Percentiles rank a stretch among this genome's conserved stretches.
Conservation (phyloP, 2,329 filamentous ascomycete genomes). For the Elsinoe perseae region DNA sequence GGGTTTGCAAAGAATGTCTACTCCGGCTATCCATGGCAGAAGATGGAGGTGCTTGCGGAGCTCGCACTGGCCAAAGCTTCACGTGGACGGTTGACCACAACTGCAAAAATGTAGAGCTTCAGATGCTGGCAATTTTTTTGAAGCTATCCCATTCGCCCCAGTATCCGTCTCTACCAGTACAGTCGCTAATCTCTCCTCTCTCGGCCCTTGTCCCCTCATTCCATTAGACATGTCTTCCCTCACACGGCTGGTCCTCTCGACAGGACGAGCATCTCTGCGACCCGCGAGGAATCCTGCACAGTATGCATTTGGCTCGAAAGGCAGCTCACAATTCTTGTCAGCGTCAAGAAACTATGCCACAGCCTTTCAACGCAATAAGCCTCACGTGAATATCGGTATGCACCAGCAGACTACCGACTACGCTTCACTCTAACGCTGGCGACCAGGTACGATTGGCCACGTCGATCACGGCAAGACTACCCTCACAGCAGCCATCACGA, state of each 20-base stretch:
- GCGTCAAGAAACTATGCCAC: conserved; percentile 52
- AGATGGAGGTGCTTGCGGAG: not conserved
- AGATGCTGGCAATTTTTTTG: conserved; percentile 14
- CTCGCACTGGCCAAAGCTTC: not conserved
- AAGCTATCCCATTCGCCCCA: conserved; percentile 9
- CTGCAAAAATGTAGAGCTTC: conserved; percentile 6
- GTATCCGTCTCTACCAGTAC: not conserved
- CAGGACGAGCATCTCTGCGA: conserved; percentile 68
- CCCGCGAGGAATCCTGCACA: conserved; percentile 67
- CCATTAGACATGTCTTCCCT: conserved; percentile 10
- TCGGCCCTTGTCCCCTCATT: conserved; percentile 14
- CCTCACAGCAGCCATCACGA: conserved; percentile 96
- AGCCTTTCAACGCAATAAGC: conserved; percentile 80
- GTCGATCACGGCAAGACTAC: conserved; percentile 84
- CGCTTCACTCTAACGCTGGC: conserved; percentile 11
- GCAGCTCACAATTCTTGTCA: conserved; percentile 55
- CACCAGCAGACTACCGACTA: not conserved
- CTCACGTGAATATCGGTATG: conserved; percentile 94
- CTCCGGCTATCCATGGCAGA: conserved; percentile 11
- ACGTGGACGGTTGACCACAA: not conserved
- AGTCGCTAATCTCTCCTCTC: conserved; percentile 13
- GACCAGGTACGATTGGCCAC: conserved; percentile 85
- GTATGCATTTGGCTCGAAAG: conserved; percentile 56
- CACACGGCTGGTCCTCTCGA: conserved; percentile 67
- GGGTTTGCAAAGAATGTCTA: not conserved